Percentiles rank a stretch among this genome's conserved stretches.
Evolutionary conservation across 495 filamentous ascomycete species (phyloP).

Genomic region (Penicillium desertorum): DNA sequence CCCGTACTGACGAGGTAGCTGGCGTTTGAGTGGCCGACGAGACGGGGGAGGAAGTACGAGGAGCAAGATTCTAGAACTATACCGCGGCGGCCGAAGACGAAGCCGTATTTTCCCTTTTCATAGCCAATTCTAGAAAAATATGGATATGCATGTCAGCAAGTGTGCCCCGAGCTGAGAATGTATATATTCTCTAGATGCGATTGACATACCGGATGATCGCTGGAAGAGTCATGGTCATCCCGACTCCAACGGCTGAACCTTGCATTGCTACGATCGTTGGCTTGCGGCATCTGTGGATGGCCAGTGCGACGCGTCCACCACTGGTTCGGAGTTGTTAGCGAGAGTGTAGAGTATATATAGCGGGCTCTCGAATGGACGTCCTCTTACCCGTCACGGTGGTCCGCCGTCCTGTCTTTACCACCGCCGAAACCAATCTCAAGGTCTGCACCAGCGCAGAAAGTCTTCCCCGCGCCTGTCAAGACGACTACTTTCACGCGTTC

Average conservation of each 20-base stretch:
- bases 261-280: conserved; percentile 65
- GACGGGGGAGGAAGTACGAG: conserved; percentile 61
- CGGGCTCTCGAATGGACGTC: neutral
- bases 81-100: conserved; percentile 63
- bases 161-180: no score
- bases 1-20: conserved; percentile 51
- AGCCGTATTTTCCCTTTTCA: conserved; percentile 56
- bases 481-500: conserved; percentile 58
- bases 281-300: conserved; percentile 61
- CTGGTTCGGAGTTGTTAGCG: conserved; percentile 14
- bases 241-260: conserved; percentile 64
- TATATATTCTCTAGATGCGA: neutral
- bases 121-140: conserved; percentile 47
- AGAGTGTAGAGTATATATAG: neutral
- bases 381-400: conserved; percentile 50
- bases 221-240: conserved; percentile 67
- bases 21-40: conserved; percentile 57
- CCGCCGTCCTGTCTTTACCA: conserved; percentile 24
- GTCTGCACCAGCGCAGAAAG: conserved; percentile 68
- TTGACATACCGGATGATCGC: conserved; percentile 48
- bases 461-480: conserved; percentile 57
- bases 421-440: conserved; percentile 53
- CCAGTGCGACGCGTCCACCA: conserved; percentile 50
- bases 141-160: neutral
- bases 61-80: conserved; percentile 62